Evolutionary conservation across 2,329 filamentous ascomycete genomes (phyloP), one percentile per base, ranked within the genome.

Genomic region (Graphilbum sp.): DNA sequence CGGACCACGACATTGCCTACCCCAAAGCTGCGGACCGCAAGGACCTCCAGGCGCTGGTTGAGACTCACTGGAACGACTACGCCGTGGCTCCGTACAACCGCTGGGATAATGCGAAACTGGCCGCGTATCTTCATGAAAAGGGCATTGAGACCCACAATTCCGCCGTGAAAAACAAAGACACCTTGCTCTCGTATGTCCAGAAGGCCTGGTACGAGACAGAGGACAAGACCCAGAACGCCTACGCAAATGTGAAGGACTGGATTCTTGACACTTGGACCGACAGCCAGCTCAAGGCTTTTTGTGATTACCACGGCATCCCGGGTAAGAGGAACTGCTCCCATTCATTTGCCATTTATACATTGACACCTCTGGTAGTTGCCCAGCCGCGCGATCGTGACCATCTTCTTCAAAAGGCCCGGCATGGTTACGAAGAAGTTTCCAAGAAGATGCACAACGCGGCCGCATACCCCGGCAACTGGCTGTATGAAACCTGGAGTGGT

Each of bases 201-300:
- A 63, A 55, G 43, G 71, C 66, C 51, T 95, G 76, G 83, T 79
- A 75, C 47, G 81, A 92, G 57, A 77, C 79, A 10, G 79, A 85
- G 47, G 81, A 90, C 32, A 77, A 79, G 47, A 68, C 82, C 30
- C 72, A 81, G 43, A 66, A 79, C 34, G 75, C 81, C 19, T 87
- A 82, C 61, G 55, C 62, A 36, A 79, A 64, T 49, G 73, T 84
- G 35, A 84, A 81, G 58, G 79, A 88, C 50, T 96, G 90, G 90
- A 81, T 96, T 48, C 79, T 96, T 52, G 85, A 96, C 55, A 90
- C 83, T 42, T 95, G 87, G 84, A 78, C 80, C 47, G 88, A 96
- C 41, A 95, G 86, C 47, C 79, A 92, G 56, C 69, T 98, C 48
- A 95, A 96, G 68, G 64, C 82, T 2, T 96, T 96, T 61, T 79